Evolutionary conservation across 2,329 filamentous ascomycete species (phyloP).

Genomic region (Fusarium citri): DNA sequence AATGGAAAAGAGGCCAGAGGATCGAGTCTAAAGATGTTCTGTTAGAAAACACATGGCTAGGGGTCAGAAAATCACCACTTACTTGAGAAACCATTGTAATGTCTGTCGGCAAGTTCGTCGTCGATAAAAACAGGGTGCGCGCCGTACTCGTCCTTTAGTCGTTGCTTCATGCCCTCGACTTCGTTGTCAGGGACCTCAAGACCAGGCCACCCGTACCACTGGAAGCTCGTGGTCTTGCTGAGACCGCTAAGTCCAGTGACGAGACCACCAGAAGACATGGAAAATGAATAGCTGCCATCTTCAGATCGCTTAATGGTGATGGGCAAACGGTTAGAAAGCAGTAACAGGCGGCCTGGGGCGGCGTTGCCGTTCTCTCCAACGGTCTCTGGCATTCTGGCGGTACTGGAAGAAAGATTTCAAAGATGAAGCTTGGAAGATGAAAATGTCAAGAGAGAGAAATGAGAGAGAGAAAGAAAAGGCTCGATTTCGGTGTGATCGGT

Average conservation of each 20-base stretch:
- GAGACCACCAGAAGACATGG: slow-evolving; percentile 95
- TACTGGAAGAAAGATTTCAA: not conserved
- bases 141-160: slow-evolving; percentile 86
- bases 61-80: slow-evolving; percentile 50
- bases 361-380: slow-evolving; percentile 51
- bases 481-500: slow-evolving; percentile 13
- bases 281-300: slow-evolving; percentile 91
- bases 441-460: slow-evolving; percentile 5
- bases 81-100: slow-evolving; percentile 99
- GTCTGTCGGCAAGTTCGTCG: slow-evolving; percentile 90
- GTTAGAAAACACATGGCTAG: slow-evolving; percentile 5
- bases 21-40: slow-evolving; percentile 77
- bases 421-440: not conserved
- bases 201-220: slow-evolving; percentile 99
- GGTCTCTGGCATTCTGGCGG: slow-evolving; percentile 52
- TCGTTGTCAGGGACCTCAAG: slow-evolving; percentile 90
- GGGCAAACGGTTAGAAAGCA: slow-evolving; percentile 93
- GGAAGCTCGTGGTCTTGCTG: slow-evolving; percentile 91
- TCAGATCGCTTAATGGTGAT: slow-evolving; percentile 96
- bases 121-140: slow-evolving; percentile 94
- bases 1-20: slow-evolving; percentile 98
- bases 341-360: slow-evolving; percentile 70
- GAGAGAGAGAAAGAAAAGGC: slow-evolving; percentile 13
- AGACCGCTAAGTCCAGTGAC: slow-evolving; percentile 93
- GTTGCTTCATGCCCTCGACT: slow-evolving; percentile 76